Percentiles rank a stretch among this genome's conserved stretches.
phyloP scores from a whole-genome alignment of 2,329 filamentous ascomycete species.

The Pezicula rhizophila region DNA sequence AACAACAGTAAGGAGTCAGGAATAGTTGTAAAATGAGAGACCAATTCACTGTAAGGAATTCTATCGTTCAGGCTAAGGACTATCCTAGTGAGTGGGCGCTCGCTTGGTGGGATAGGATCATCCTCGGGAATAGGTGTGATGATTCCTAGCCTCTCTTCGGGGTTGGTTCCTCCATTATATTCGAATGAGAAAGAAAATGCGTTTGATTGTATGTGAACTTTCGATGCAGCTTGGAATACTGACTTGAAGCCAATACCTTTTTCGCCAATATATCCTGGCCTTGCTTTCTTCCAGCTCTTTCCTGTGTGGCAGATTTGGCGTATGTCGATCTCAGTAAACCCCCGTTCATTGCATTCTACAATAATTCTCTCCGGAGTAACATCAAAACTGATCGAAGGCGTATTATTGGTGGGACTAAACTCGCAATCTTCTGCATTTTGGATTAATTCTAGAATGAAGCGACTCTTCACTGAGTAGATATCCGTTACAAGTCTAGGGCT shows the following conservation, averaged over 20 bases:
- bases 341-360: too few relatives aligned
- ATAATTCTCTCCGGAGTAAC: background rate
- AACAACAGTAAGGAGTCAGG: slow-evolving; percentile 6
- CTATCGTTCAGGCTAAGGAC: background rate
- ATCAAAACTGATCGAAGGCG: background rate
- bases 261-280: too few relatives aligned
- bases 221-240: slow-evolving; percentile 26
- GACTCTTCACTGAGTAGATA: background rate
- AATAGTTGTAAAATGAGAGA: slow-evolving; percentile 5
- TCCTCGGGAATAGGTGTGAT: slow-evolving; percentile 8
- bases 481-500: background rate
- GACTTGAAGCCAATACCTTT: slow-evolving; percentile 32
- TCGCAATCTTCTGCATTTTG: background rate
- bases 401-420: background rate
- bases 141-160: slow-evolving; percentile 5
- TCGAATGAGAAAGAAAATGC: slow-evolving; percentile 5
- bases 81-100: slow-evolving; percentile 8
- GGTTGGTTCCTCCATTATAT: slow-evolving; percentile 1
- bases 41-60: slow-evolving; percentile 1
- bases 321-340: too few relatives aligned
- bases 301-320: too few relatives aligned
- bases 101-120: slow-evolving; percentile 1
- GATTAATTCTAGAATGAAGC: background rate
- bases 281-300: too few relatives aligned
- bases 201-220: slow-evolving; percentile 24